Evolutionary conservation across 805 yeast species (phyloP), one percentile per base, ranked within the genome.

Genomic region (Saccharomycopsis vini): DNA sequence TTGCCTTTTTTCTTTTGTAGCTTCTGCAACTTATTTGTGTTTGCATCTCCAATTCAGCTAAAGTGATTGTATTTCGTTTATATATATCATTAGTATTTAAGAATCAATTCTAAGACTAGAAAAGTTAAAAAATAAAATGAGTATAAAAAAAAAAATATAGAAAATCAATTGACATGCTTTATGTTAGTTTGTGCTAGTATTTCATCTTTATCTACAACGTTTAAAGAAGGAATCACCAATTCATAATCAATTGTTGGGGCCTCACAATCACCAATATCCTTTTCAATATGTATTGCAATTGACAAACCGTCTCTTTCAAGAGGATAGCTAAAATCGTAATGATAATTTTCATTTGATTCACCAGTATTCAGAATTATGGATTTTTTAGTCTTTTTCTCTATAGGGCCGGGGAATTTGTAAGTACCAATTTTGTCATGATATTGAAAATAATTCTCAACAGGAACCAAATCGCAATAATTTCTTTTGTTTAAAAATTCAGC

Each of bases 201-300:
- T 4, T 57, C 36, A 1, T 50, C 47, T 18, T 41, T 46, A n/a
- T 10, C 30, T 33, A 32, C 47, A 37, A 60, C 69, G 13, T 57
- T 53, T 42, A 78, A 62, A 31, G 69, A 70, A 2, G 97, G 96
- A 47, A 89, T 74, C 42, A 80, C 63, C 36, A 86, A 59, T 54
- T 81, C 82, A 60, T 86, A 89, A 31, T 69, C 79, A 21, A 68
- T 68, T 1, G 90, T 79, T 23, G 67, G 61, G 23, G 83, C 75
- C 3, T 64, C 58, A 1, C 63, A 50, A 46, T 75, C 68, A 2
- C 50, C 52, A 12, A 68, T 67, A 48, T 84, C 79, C 40, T 68
- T 69, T 58, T 88, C 96, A 35, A 86, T 81, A 53, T 81, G 87
- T 30, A 88, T 61, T 1, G 85, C 76, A 3, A 86, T 75, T 3